A percentile compares a stretch with the other conserved stretches of the same genome.
Conservation (phyloP, 306 rosid species). For the Trifolium repens region DNA sequence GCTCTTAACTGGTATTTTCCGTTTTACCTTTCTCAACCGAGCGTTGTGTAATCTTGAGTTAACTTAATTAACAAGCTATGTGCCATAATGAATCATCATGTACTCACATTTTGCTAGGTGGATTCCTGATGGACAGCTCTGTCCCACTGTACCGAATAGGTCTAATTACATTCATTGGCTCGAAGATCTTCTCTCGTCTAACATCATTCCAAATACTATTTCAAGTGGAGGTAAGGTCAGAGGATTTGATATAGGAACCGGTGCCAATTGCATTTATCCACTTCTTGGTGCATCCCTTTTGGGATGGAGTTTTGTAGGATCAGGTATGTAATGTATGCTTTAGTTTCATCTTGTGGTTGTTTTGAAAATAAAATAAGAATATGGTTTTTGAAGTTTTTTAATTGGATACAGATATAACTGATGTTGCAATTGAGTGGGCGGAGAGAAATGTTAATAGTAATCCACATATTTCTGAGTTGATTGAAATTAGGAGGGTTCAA, state of each 20-base stretch:
- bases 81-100: no score
- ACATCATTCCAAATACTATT: conserved; percentile 54
- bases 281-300: conserved; percentile 92
- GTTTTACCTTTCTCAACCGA: neutral
- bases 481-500: conserved; percentile 83
- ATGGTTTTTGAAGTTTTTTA: neutral
- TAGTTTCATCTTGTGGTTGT: neutral
- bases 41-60: no score
- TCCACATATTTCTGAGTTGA: conserved; percentile 65
- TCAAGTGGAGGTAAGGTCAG: conserved; percentile 49
- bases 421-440: conserved; percentile 92
- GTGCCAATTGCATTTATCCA: conserved; percentile 92
- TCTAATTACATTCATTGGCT: conserved; percentile 92
- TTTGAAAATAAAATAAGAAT: neutral
- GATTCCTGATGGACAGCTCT: conserved; percentile 95
- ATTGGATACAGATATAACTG: conserved; percentile 73
- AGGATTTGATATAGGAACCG: conserved; percentile 96
- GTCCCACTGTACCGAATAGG: conserved; percentile 95
- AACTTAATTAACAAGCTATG: no score
- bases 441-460: conserved; percentile 65
- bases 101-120: conserved; percentile 57
- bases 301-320: conserved; percentile 88
- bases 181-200: conserved; percentile 72
- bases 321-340: conserved; percentile 55
- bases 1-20: conserved; percentile 43